These are phyloP conservation scores for Allantophomopsis cytisporea DNA, from an alignment of 2,329 filamentous ascomycete species.

Conservation along the genomic window DNA sequence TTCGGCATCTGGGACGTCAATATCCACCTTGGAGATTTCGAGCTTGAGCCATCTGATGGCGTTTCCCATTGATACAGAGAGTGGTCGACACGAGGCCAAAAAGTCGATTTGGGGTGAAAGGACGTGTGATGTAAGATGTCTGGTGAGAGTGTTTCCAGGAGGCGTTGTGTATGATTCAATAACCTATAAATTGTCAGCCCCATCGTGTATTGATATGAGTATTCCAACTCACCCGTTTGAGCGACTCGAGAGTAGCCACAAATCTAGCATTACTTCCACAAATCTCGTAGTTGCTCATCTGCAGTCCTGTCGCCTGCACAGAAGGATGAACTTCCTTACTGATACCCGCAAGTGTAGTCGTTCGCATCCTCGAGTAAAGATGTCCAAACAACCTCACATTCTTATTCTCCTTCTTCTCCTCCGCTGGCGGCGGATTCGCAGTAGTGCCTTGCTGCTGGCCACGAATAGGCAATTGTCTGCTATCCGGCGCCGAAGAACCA, in stretches of 20 bases:
- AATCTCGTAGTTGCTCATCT: constrained; percentile 70
- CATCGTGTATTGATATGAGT: background rate
- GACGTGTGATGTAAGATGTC: constrained; percentile 82
- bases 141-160: constrained; percentile 67
- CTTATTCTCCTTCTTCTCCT: constrained; percentile 47
- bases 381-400: constrained; percentile 71
- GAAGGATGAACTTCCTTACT: constrained; percentile 71
- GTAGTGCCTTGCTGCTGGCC: constrained; percentile 10
- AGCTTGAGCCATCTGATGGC: constrained; percentile 92
- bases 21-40: constrained; percentile 80
- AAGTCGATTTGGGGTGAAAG: constrained; percentile 94
- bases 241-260: constrained; percentile 75
- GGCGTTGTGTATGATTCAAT: constrained; percentile 91
- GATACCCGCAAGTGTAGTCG: constrained; percentile 42
- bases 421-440: constrained; percentile 23
- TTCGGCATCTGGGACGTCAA: constrained; percentile 66
- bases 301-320: constrained; percentile 72
- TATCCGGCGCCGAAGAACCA: constrained; percentile 14
- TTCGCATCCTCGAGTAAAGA: constrained; percentile 64
- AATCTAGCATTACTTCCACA: constrained; percentile 82
- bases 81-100: constrained; percentile 82
- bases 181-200: constrained; percentile 38
- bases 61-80: constrained; percentile 95
- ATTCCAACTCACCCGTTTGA: constrained; percentile 56
- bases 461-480: constrained; percentile 11